Evolutionary conservation across 1,139 yeast genomes (phyloP).

Genomic region (Saccharomyces pastorianus): DNA sequence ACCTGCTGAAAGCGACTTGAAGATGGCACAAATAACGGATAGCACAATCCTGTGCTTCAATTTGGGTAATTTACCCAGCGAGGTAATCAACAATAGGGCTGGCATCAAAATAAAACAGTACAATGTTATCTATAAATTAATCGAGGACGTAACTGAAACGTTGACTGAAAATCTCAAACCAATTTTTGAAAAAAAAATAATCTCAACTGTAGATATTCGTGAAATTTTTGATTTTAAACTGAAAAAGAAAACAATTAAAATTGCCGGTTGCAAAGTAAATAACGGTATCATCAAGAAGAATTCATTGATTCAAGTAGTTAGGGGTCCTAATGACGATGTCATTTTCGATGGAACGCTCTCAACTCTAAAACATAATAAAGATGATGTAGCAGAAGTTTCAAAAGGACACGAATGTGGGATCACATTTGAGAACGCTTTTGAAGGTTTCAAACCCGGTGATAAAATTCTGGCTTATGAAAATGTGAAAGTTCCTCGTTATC

Average conservation of each 20-base stretch:
- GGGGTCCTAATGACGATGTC: slow-evolving; percentile 40
- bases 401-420: slow-evolving; percentile 91
- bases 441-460: slow-evolving; percentile 69
- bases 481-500: slow-evolving; percentile 55
- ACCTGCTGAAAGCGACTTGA: slow-evolving; percentile 76
- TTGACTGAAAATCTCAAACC: slow-evolving; percentile 60
- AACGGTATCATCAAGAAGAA: slow-evolving; percentile 60
- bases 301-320: slow-evolving; percentile 53
- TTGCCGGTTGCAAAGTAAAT: slow-evolving; percentile 86
- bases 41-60: slow-evolving; percentile 79
- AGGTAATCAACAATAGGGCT: slow-evolving; percentile 53
- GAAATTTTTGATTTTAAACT: slow-evolving; percentile 63
- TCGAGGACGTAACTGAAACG: slow-evolving; percentile 71
- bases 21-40: slow-evolving; percentile 66
- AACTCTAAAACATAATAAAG: slow-evolving; percentile 75
- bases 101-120: slow-evolving; percentile 57
- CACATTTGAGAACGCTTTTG: slow-evolving; percentile 58
- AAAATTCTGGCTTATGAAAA: slow-evolving; percentile 67
- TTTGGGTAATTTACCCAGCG: slow-evolving; percentile 53
- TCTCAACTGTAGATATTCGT: slow-evolving; percentile 63
- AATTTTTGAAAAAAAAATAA: slow-evolving; percentile 54
- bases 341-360: slow-evolving; percentile 64
- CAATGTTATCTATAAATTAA: slow-evolving; percentile 77
- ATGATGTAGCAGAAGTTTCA: slow-evolving; percentile 66
- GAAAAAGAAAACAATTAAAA: slow-evolving; percentile 43